Conservation (phyloP, 139 green algal species). For the Medakamo hakoo region DNA sequence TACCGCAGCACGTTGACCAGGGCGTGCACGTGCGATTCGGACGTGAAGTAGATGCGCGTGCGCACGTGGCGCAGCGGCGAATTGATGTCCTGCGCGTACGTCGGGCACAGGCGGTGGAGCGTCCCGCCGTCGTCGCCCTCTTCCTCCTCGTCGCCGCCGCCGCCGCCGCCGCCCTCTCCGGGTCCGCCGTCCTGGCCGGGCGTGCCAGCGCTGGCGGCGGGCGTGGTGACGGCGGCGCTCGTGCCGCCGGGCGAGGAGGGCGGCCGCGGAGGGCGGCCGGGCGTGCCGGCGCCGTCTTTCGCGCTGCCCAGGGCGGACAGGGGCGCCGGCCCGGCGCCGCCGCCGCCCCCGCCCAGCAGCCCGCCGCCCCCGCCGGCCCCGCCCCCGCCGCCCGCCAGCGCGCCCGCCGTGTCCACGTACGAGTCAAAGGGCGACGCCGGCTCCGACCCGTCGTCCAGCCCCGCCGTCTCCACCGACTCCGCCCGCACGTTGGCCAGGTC, state of each 20-base stretch:
- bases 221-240: background rate
- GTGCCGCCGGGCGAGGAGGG: too few species aligned
- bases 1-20: slow-evolving; percentile 87
- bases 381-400: too few species aligned
- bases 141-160: background rate
- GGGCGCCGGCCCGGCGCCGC: too few species aligned
- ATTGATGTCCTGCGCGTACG: slow-evolving; percentile 84
- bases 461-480: slow-evolving; percentile 42
- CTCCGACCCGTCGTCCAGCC: slow-evolving; percentile 5
- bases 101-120: slow-evolving; percentile 59
- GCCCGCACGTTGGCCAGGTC: slow-evolving; percentile 78
- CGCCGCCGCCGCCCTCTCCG: slow-evolving; percentile 1
- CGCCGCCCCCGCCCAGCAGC: too few species aligned
- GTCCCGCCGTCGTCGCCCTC: slow-evolving; percentile 12
- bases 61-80: slow-evolving; percentile 86
- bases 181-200: slow-evolving; percentile 1
- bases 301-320: background rate
- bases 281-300: background rate
- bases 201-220: background rate
- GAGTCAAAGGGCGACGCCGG: slow-evolving; percentile 9
- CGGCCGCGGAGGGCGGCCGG: too few species aligned
- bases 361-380: too few species aligned
- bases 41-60: slow-evolving; percentile 98
- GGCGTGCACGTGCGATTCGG: slow-evolving; percentile 85
- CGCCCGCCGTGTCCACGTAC: slow-evolving; percentile 8